These are phyloP conservation scores for Skeletonema potamos DNA, from an alignment of 108 stramenopile species.

Conservation along the genomic window DNA sequence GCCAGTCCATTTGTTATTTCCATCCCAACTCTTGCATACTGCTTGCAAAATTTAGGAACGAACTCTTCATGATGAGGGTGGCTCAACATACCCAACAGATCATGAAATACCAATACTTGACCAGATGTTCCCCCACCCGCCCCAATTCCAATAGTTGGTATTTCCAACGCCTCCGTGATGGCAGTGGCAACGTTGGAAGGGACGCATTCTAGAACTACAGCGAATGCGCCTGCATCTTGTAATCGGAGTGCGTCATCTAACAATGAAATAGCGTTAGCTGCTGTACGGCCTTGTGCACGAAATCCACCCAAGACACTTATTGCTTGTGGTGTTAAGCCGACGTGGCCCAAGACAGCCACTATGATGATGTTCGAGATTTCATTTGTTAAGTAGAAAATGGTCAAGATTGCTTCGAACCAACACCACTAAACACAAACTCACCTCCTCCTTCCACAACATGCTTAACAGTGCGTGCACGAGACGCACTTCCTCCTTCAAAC, in stretches of 20 bases:
- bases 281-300: conserved; percentile 97
- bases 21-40: conserved; percentile 91
- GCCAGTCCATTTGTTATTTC: conserved; percentile 86
- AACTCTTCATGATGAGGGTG: conserved; percentile 98
- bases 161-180: conserved; percentile 92
- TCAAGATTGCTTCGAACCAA: background rate
- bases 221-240: conserved; percentile 95
- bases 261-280: conserved; percentile 77
- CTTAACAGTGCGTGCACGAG: conserved; percentile 68
- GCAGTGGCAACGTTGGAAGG: conserved; percentile 91
- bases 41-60: conserved; percentile 97
- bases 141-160: conserved; percentile 99
- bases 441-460: conserved; percentile 92
- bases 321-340: conserved; percentile 97
- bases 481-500: conserved; percentile 84
- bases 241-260: conserved; percentile 93
- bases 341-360: conserved; percentile 98
- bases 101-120: conserved; percentile 97
- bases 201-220: conserved; percentile 96
- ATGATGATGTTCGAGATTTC: background rate
- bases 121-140: conserved; percentile 93
- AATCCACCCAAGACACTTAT: conserved; percentile 96
- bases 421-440: background rate
- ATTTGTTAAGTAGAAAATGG: background rate
- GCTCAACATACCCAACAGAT: conserved; percentile 95